phyloP scores from a whole-genome alignment of 495 filamentous ascomycete species.

The Trichocladium antarcticum region DNA sequence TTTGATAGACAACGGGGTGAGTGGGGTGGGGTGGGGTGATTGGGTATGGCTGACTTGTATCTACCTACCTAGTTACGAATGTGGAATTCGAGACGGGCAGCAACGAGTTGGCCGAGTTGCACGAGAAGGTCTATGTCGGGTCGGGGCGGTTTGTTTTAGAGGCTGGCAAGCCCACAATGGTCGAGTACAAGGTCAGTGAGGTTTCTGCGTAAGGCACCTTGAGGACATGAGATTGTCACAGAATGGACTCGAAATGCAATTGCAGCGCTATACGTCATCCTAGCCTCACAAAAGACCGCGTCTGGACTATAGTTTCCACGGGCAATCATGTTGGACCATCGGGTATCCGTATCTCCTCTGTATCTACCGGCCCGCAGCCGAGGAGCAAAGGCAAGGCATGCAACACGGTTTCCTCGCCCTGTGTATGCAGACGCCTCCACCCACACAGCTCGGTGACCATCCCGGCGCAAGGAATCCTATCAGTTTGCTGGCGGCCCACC shows the following conservation, averaged over 20 bases:
- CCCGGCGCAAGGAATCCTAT: background rate
- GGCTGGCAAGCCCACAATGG: conserved; percentile 40
- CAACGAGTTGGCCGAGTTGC: conserved; percentile 40
- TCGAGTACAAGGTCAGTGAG: conserved; percentile 52
- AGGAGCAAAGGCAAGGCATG: too few species aligned
- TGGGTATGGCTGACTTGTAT: background rate
- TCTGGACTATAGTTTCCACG: background rate
- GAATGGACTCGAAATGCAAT: background rate
- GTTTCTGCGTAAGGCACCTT: conserved; percentile 26
- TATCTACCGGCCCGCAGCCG: too few species aligned
- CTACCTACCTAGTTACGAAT: conserved; percentile 40
- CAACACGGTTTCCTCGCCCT: too few species aligned
- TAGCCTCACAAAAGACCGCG: background rate
- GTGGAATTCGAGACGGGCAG: conserved; percentile 45
- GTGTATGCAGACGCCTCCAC: too few species aligned
- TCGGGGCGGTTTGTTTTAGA: conserved; percentile 45
- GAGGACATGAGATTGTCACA: too few species aligned
- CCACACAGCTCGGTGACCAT: background rate
- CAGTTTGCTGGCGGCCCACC: conserved; percentile 20
- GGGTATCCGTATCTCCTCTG: background rate
- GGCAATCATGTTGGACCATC: background rate
- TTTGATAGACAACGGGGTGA: too few species aligned
- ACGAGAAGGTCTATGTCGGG: conserved; percentile 44
- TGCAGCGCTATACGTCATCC: background rate
- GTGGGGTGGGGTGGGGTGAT: background rate